These are phyloP conservation scores for Venturia aucupariae DNA, from an alignment of 2,329 filamentous ascomycete species.

Conservation along the genomic window DNA sequence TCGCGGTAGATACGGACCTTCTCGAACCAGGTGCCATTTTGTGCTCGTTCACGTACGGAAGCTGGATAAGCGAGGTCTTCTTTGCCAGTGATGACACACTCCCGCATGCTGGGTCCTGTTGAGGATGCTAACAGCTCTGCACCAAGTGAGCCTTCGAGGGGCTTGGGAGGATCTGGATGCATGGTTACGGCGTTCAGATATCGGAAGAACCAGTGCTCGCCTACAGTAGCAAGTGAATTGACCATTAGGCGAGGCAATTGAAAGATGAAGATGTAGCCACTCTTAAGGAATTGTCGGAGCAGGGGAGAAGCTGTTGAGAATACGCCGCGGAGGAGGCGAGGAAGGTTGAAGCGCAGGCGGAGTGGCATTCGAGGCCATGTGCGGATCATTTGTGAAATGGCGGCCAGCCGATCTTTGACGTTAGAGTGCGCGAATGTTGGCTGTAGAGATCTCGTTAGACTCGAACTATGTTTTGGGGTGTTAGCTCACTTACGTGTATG, in stretches of 20 bases:
- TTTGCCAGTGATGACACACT: constrained; percentile 24
- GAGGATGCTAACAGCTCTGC: constrained; percentile 42
- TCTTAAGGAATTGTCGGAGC: constrained; percentile 38
- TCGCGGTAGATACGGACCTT: constrained; percentile 48
- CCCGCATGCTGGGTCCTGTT: constrained; percentile 40
- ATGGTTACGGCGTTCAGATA: constrained; percentile 29
- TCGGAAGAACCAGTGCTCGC: constrained; percentile 40
- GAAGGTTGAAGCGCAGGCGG: constrained; percentile 30
- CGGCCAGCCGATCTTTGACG: constrained; percentile 29
- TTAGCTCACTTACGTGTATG: constrained; percentile 36
- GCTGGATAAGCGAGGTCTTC: constrained; percentile 28
- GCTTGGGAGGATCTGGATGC: constrained; percentile 22
- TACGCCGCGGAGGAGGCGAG: constrained; percentile 38
- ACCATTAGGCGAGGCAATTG: constrained; percentile 39
- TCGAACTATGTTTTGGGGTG: not conserved
- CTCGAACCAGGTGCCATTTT: constrained; percentile 39
- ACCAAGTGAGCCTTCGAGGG: constrained; percentile 20
- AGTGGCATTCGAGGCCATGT: constrained; percentile 37
- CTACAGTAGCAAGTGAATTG: constrained; percentile 36
- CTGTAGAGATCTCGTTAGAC: constrained; percentile 23
- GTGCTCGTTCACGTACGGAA: constrained; percentile 31
- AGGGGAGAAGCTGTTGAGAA: constrained; percentile 37
- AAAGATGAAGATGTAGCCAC: constrained; percentile 46
- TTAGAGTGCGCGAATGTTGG: constrained; percentile 35
- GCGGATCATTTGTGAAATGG: constrained; percentile 41